Evolutionary conservation across 345 rosid species (phyloP).

Genomic region (Sonneratia caseolaris): DNA sequence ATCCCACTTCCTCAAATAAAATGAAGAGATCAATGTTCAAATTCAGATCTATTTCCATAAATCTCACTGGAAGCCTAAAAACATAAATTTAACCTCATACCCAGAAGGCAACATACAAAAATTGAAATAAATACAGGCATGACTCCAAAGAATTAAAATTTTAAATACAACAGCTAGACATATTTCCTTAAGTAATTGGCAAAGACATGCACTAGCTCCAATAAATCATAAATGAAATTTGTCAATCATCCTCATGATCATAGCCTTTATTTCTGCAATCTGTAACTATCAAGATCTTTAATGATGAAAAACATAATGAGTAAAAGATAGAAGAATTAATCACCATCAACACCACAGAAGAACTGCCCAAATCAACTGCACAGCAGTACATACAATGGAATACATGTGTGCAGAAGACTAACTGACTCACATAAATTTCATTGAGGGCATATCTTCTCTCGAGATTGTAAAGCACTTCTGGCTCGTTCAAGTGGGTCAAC

Average conservation of each 20-base stretch:
- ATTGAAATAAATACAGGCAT: neutral
- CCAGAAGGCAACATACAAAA: neutral
- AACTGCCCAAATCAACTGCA: neutral
- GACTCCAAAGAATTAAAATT: neutral
- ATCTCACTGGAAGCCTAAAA: neutral
- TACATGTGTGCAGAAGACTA: neutral
- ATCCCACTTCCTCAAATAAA: neutral
- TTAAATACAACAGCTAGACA: neutral
- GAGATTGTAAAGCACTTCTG: conserved; percentile 86
- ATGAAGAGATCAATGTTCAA: neutral
- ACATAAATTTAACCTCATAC: neutral
- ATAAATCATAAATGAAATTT: neutral
- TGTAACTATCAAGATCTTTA: neutral
- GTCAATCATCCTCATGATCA: neutral
- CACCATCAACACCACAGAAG: neutral
- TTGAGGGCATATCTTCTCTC: conserved; percentile 82
- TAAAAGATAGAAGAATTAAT: neutral
- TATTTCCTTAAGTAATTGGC: neutral
- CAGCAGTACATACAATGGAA: neutral
- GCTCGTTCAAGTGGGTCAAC: conserved; percentile 87
- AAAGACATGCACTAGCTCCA: neutral
- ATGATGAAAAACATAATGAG: neutral
- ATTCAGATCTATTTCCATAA: neutral
- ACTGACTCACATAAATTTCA: conserved; percentile 79
- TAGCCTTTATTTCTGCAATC: neutral